Base-by-base conservation (phyloP, 2,329 filamentous ascomycete genomes). In the Talaromyces sp. region DNA sequence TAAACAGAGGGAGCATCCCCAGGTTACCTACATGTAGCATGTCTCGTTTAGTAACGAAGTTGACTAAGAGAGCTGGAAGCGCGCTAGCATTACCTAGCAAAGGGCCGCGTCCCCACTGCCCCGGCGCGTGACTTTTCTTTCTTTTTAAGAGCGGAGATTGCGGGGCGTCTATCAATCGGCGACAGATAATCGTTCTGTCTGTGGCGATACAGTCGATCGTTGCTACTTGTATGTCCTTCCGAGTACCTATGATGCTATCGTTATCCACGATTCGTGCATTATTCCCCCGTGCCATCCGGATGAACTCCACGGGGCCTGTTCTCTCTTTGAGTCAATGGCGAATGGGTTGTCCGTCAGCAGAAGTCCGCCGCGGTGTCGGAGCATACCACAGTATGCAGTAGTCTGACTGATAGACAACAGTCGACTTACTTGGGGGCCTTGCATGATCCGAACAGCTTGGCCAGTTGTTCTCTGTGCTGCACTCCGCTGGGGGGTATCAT, bases 121-220 rank as follows among this genome's bases (percentile, higher is more conserved):
- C 59, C 58, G 59, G 45, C 59, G 59, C 59, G 59, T 61, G 52
- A 49, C 62, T 41, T 49, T 47, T n/a, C 3, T 61, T 22, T 41
- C 37, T 64, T 64, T 52, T 59, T 33, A 17, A 11, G 2, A 39
- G 52, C 33, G 52, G 52, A 56, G 52, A 56, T 25, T 56, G 52
- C 52, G 52, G 52, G 52, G 52, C 52, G 33, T 54, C 50, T 54
- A 54, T 54, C 31, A 54, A 54, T 37, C 35, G 10, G 13, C 35
- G 27, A 31, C 27, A 27, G 27, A 27, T 37, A 5, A 33, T 39
- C 33, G 2, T 5, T 8, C 6, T 54, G 45, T 41, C 11, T 35
- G 31, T 39, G 52, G 52, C 52, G 52, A 39, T 39, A 37, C 2
- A 37, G 52, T 39, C 50, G 52, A 56, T 56, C 52, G n/a, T 37